phyloP scores from a whole-genome alignment of 2,329 filamentous ascomycete genomes.

The Lasiodiplodia citricola region DNA sequence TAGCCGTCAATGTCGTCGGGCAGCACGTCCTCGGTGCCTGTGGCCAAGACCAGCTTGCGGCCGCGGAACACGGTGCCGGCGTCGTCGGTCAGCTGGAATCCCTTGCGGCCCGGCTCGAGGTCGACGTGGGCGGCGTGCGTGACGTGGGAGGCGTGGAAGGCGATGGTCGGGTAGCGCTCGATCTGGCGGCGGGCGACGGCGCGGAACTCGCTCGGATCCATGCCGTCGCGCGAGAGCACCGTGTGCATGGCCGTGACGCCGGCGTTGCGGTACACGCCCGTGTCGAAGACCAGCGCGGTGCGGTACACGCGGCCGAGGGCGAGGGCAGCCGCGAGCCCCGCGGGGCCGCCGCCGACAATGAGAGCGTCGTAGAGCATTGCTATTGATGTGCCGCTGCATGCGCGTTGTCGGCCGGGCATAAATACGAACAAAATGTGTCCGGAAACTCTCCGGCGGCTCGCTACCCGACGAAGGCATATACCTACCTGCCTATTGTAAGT shows the following conservation, averaged over 20 bases:
- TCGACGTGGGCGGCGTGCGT: background rate
- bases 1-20: no score
- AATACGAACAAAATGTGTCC: no score
- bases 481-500: no score
- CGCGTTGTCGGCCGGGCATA: no score
- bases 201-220: background rate
- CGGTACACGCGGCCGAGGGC: slow-evolving; percentile 46
- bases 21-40: no score
- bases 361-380: background rate
- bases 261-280: slow-evolving; percentile 50
- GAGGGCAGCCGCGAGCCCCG: slow-evolving; percentile 50
- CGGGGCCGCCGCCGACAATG: slow-evolving; percentile 51
- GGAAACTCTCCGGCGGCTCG: no score
- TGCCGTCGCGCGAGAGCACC: background rate
- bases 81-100: no score
- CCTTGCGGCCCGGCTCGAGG: no score
- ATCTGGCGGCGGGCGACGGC: background rate
- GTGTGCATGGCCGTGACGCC: background rate
- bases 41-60: no score
- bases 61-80: no score
- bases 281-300: slow-evolving; percentile 52
- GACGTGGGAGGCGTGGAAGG: background rate
- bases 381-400: no score
- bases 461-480: no score
- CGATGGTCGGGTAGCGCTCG: background rate